These are phyloP conservation scores for Bauhinia variegata DNA, from an alignment of 306 rosid genomes.

Conservation along the genomic window DNA sequence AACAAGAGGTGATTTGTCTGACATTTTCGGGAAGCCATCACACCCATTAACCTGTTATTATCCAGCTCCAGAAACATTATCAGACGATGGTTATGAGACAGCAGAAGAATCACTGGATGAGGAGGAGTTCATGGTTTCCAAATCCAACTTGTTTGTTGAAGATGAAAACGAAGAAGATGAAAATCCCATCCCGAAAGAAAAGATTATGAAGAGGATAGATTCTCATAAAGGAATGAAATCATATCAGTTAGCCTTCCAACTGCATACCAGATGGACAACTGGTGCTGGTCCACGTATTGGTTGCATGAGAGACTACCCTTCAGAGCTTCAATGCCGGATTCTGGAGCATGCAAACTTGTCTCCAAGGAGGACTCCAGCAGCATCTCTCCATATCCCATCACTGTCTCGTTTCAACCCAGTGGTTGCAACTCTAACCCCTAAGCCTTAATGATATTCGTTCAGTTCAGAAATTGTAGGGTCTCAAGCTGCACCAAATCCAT, in stretches of 20 bases:
- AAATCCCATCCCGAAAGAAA: constrained; percentile 63
- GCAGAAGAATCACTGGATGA: constrained; percentile 78
- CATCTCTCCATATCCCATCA: constrained; percentile 30
- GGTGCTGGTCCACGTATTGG: constrained; percentile 88
- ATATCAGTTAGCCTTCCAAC: constrained; percentile 70
- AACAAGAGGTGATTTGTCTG: constrained; percentile 29
- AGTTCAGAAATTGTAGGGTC: not conserved
- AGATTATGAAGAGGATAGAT: constrained; percentile 60
- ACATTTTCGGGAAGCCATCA: constrained; percentile 36
- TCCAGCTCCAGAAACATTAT: constrained; percentile 26
- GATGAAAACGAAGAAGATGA: constrained; percentile 44
- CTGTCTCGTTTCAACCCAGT: constrained; percentile 47
- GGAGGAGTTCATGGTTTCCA: constrained; percentile 74
- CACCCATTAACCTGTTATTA: constrained; percentile 27
- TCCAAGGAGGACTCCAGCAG: constrained; percentile 50
- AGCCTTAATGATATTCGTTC: not conserved
- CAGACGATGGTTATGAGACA: constrained; percentile 72
- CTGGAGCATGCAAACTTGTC: constrained; percentile 76
- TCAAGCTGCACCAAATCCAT: constrained; percentile 5
- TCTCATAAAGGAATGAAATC: constrained; percentile 77
- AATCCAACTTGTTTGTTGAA: constrained; percentile 65
- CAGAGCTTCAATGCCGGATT: constrained; percentile 66
- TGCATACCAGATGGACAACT: constrained; percentile 72
- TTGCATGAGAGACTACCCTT: constrained; percentile 90
- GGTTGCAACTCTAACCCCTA: constrained; percentile 33